Base-by-base conservation (phyloP, 768 basidiomycete species). In the Boletus pseudopeckii region DNA sequence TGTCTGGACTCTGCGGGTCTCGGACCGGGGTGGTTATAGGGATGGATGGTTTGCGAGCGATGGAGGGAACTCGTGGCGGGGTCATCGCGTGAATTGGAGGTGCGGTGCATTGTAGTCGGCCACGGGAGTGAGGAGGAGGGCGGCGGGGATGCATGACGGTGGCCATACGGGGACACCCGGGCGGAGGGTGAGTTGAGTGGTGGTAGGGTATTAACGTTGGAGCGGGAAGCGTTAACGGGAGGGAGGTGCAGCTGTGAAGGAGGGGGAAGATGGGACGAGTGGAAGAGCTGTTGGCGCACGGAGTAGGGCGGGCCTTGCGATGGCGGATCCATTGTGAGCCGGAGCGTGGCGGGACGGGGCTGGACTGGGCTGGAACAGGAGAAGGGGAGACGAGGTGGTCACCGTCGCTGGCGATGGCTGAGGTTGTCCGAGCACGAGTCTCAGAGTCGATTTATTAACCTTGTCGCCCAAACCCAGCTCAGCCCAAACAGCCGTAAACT, bases 51-150 rank as follows among this genome's bases (percentile, higher is more conserved):
- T 10, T 58, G 64, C 2, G 57, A 38, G 33, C 63, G 64, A 33
- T 66, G 61, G 20, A 47, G 64, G 3, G 58, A 24, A 18, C 33
- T 40, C 5, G 52, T 26, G 2, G 60, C 40, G 30, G 72, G 71
- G 50, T 78, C 77, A 44, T 79, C 75, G 64, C 76, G 67, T 7
- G 74, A 76, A 57, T 61, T 73, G 15, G 75, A 75, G 0, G 75
- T 73, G 39, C 71, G 69, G 54, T 71, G 74, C 51, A 70, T 58
- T 2, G 65, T 49, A 2, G 65, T 54, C 1, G 58, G 52, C 66
- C 66, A 71, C 15, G 61, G 45, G 56, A 59, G 57, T 15, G 63
- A 56, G 48, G 55, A 60, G 43, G 69, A 53, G 37, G 65, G 53
- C 1, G 71, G 60, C n/a, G 68, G 62, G 32, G 70, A 61, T 7